These are phyloP conservation scores for Camelina hispida DNA, from an alignment of 345 rosid genomes.

Conservation along the genomic window DNA sequence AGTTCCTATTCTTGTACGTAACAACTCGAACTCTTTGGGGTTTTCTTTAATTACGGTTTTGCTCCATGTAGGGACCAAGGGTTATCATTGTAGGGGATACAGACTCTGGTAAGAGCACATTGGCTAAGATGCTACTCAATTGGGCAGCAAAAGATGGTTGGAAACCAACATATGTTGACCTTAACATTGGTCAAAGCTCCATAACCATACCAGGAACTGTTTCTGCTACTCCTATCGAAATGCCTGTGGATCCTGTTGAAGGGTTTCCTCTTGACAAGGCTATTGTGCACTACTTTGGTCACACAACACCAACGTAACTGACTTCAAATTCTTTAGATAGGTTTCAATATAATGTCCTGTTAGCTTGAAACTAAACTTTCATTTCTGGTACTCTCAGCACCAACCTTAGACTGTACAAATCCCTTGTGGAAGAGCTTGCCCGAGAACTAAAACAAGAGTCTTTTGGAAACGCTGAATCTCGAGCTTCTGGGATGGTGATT, in stretches of 20 bases:
- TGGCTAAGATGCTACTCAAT: constrained; percentile 82
- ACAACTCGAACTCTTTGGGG: too few relatives aligned
- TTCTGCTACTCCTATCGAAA: constrained; percentile 72
- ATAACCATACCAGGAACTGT: constrained; percentile 78
- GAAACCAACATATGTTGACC: constrained; percentile 80
- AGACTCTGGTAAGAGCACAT: constrained; percentile 80
- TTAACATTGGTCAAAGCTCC: constrained; percentile 86
- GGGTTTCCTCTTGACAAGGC: constrained; percentile 84
- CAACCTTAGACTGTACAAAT: constrained; percentile 64
- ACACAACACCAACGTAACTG: constrained; percentile 60
- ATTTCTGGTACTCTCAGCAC: constrained; percentile 48
- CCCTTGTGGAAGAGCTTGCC: constrained; percentile 77
- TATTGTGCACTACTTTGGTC: constrained; percentile 79
- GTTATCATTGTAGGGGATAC: constrained; percentile 73
- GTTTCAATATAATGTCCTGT: neutral
- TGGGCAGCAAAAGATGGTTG: constrained; percentile 92
- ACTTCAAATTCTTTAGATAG: neutral
- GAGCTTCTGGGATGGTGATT: constrained; percentile 82
- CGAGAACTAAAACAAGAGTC: constrained; percentile 68
- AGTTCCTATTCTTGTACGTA: neutral
- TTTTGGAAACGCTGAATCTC: constrained; percentile 57
- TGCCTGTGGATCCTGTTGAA: constrained; percentile 83
- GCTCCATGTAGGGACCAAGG: constrained; percentile 69
- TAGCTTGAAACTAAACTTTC: neutral
- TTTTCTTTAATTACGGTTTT: too few relatives aligned